Evolutionary conservation across 1,284 basidiomycete genomes (phyloP), one percentile per base, ranked within the genome.

Genomic region (Phylloboletellus chloephorus): DNA sequence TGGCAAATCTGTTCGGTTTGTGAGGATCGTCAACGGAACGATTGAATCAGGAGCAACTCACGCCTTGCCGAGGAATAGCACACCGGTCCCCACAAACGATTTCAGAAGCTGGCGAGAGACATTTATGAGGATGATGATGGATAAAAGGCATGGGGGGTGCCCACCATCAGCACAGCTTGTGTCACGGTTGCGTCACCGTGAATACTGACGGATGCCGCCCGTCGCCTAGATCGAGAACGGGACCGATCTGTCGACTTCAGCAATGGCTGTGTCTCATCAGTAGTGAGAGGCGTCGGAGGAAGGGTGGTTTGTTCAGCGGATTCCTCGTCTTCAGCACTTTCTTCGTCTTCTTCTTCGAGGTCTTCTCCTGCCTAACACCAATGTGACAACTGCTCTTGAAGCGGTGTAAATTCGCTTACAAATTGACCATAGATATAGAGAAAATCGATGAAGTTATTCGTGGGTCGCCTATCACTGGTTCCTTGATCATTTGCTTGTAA

Each of bases 41-140:
- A 28, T 17, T 9, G 15, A 19, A 35, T 28, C 15, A 16, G 28
- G 19, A 26, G 28, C 4, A 17, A 45, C 38, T 57, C 60, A 83
- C 76, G 85, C 95, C 69, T 93, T 97, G 44, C 92, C 96, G 37
- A 98, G 76, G 71, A 98, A 98, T 19, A 98, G 66, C 9, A 98
- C 84, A 23, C 95, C 95, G 7, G 95, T 99, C 15, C 95, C 95
- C 37, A 99, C 84, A 58, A 99, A 98, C 0, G 90, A 86, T 66
- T 98, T 98, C 47, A 96, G 67, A 43, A 96, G 67, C 90, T 92
- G 48, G 16, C 30, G 29, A 37, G 26, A 29, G 13, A 35, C n/a
- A 32, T 37, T 16, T 46, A 31, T 47, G 31, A 37, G 41, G 26
- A 43, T 26, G 25, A 36, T 15, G 44, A 28, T 41, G 22, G 35